Base-by-base conservation (phyloP, 164 flowering plant genomes). In the Tetrastigma voinierianum region DNA sequence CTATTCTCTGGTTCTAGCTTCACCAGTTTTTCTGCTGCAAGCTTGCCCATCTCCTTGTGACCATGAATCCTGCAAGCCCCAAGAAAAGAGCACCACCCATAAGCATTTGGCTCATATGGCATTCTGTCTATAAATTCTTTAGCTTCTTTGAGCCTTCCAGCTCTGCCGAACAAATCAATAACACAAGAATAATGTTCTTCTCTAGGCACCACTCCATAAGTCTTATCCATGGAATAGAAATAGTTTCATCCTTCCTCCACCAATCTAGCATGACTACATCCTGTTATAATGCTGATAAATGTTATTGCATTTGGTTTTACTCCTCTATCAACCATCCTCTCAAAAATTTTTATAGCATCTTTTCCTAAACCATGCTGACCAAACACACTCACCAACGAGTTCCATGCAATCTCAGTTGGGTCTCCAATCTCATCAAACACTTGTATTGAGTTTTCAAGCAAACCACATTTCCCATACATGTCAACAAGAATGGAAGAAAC, bases 391-490 rank as follows among this genome's bases (percentile, higher is more conserved):
- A 85, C 12, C 70, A 83, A 75, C n/a, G 86, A 76, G 66, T 83
- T 85, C 86, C 84, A 85, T 13, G 83, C 76, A 43, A 78, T 66
- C 45, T 70, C 82, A 45, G 76, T 72, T n/a, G 80, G 84, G 12
- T 67, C 54, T 43, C 20, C 17, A 19, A 78, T 77, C 59, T 57
- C 70, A n/a, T 74, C 64, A 57, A 84, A 87, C 14, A 76, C 67
- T 14, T 60, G 79, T 20, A 64, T 58, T 3, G 88, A 79, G 24
- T 67, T 67, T 48, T 81, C 83, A 32, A 84, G 54, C 67, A 76
- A 61, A 1, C 86, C 89, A 23, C 81, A 83, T 75, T 85, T 87
- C 51, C 86, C 85, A 61, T 87, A 87, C 89, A 85, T 83, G 57
- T 83, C 85, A 61, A 87, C 74, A 15, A 87, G 79, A 64, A 66